Conservation (phyloP, 352 stramenopile species). For the Phytophthora brassicae region DNA sequence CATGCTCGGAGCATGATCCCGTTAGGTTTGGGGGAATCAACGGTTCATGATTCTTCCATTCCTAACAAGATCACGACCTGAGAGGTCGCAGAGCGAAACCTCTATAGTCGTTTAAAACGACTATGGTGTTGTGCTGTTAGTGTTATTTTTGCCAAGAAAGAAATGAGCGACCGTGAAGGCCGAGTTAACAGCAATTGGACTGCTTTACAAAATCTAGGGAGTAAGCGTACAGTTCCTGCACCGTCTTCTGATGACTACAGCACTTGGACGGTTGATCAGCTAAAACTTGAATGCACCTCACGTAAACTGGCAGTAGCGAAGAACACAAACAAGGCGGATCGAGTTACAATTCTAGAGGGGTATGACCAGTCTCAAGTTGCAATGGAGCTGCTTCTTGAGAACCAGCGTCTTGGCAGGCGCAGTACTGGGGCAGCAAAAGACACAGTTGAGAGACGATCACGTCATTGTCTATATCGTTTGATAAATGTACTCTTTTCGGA, state of each 20-base stretch:
- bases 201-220: background rate
- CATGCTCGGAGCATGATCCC: background rate
- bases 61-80: no score
- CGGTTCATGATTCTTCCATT: no score
- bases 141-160: no score
- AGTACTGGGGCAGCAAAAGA: no score
- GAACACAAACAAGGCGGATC: background rate
- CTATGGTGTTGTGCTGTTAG: no score
- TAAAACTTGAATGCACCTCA: constrained; percentile 6
- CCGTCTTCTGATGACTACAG: constrained; percentile 1
- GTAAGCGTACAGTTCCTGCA: background rate
- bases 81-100: no score
- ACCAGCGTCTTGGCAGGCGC: no score
- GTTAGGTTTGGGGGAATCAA: no score
- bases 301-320: background rate
- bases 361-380: background rate
- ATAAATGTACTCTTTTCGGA: background rate
- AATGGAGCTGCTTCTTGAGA: no score
- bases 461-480: background rate
- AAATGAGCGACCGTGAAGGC: no score
- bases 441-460: no score
- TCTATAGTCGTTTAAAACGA: no score
- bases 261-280: background rate
- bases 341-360: background rate
- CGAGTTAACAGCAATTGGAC: constrained; percentile 5